Conservation (phyloP, 2,329 filamentous ascomycete species). For the Albophoma yamanashiensis region DNA sequence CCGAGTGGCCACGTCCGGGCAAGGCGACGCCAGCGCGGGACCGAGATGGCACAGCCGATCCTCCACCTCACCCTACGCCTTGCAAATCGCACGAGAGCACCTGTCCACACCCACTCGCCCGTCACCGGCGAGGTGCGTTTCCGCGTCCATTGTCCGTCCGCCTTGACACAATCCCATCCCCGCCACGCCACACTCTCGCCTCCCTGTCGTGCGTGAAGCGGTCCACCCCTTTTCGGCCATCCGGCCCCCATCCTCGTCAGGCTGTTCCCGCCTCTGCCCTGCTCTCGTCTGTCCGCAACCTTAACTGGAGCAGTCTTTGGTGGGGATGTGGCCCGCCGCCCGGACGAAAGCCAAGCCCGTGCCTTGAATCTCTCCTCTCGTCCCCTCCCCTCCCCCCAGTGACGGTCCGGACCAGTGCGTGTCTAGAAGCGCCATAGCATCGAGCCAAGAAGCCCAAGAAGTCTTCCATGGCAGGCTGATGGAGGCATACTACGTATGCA, state of each 20-base stretch:
- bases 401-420: not conserved
- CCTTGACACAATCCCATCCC: not conserved
- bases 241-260: not conserved
- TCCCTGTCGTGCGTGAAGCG: not conserved
- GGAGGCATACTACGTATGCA: not conserved
- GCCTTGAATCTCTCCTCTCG: not conserved
- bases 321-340: not conserved
- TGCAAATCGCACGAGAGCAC: not conserved
- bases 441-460: not conserved
- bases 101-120: too few relatives aligned
- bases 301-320: not conserved
- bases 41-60: not conserved
- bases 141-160: not conserved
- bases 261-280: not conserved
- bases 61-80: not conserved
- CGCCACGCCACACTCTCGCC: not conserved
- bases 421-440: not conserved
- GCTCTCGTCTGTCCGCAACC: not conserved
- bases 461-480: not conserved
- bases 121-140: not conserved
- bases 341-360: not conserved
- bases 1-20: not conserved
- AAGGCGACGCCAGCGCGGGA: not conserved
- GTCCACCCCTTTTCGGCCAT: not conserved
- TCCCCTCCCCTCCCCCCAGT: not conserved